These are phyloP conservation scores for Metarhizium guizhouense DNA, from an alignment of 2,329 filamentous ascomycete species.

Conservation along the genomic window DNA sequence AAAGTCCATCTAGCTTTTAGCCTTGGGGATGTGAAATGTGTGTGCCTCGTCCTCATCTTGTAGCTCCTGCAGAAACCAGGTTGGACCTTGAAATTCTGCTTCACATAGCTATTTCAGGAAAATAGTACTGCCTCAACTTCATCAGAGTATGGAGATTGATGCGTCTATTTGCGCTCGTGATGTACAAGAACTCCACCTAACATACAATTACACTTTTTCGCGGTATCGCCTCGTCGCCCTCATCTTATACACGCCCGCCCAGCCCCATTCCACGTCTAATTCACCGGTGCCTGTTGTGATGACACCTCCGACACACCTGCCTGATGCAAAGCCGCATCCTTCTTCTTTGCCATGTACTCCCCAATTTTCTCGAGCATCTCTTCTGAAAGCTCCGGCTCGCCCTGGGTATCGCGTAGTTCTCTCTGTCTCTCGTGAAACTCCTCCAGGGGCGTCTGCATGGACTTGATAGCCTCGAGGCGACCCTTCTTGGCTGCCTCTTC, in stretches of 20 bases:
- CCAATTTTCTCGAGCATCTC: constrained; percentile 56
- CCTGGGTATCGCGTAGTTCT: constrained; percentile 39
- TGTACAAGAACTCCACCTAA: constrained; percentile 21
- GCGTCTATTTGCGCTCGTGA: constrained; percentile 10
- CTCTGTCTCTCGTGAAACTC: constrained; percentile 49
- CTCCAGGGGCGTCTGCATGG: constrained; percentile 48
- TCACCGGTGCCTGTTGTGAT: not conserved
- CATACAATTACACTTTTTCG: constrained; percentile 21
- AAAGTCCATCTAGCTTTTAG: too few relatives aligned
- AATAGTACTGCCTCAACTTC: too few relatives aligned
- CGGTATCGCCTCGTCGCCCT: not conserved
- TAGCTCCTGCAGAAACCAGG: too few relatives aligned
- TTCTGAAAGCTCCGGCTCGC: constrained; percentile 46
- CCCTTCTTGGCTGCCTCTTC: constrained; percentile 41
- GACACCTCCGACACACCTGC: constrained; percentile 26
- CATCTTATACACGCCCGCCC: not conserved
- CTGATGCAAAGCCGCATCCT: constrained; percentile 29
- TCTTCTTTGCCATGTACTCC: constrained; percentile 49
- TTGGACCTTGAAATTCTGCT: too few relatives aligned
- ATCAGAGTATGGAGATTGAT: not conserved
- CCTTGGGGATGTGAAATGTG: too few relatives aligned
- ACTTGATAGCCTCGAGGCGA: constrained; percentile 17
- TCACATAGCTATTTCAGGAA: too few relatives aligned
- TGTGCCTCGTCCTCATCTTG: too few relatives aligned
- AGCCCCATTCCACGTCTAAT: not conserved